Evolutionary conservation across 2,329 filamentous ascomycete genomes (phyloP).

Genomic region (Aspergillus proliferans): DNA sequence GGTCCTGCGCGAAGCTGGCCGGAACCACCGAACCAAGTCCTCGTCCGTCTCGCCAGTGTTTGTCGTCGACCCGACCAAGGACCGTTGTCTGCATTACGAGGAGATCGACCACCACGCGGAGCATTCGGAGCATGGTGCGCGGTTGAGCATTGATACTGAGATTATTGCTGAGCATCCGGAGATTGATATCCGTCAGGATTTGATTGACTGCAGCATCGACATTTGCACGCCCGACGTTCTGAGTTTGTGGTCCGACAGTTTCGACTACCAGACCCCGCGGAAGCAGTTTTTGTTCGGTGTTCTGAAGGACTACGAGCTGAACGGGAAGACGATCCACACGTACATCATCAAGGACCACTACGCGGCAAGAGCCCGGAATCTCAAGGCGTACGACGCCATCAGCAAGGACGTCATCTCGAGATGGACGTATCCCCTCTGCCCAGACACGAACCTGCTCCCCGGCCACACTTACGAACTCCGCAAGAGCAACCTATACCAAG

Average conservation of each 20-base stretch:
- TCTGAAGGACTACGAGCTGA: conserved; percentile 92
- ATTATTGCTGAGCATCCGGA: conserved; percentile 68
- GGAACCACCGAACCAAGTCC: conserved; percentile 68
- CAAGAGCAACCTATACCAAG: conserved; percentile 67
- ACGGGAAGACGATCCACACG: conserved; percentile 92
- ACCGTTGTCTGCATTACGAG: conserved; percentile 88
- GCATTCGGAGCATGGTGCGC: conserved; percentile 47
- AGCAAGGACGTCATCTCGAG: conserved; percentile 78
- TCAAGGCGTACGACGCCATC: conserved; percentile 85
- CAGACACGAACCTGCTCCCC: conserved; percentile 76
- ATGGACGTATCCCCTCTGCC: conserved; percentile 84
- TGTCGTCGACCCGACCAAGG: conserved; percentile 71
- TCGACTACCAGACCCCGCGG: conserved; percentile 87
- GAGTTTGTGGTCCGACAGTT: conserved; percentile 93
- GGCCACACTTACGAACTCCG: conserved; percentile 69
- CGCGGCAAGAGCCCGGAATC: conserved; percentile 74
- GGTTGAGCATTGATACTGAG: conserved; percentile 67
- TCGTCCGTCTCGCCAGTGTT: conserved; percentile 75
- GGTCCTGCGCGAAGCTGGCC: conserved; percentile 72
- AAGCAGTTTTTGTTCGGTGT: conserved; percentile 88
- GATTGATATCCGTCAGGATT: conserved; percentile 75
- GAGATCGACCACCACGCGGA: conserved; percentile 61
- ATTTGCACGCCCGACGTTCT: conserved; percentile 96
- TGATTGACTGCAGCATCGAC: conserved; percentile 92
- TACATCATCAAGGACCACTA: conserved; percentile 80